Conservation (phyloP, 2,329 filamentous ascomycete genomes). For the Beauveria sp. region DNA sequence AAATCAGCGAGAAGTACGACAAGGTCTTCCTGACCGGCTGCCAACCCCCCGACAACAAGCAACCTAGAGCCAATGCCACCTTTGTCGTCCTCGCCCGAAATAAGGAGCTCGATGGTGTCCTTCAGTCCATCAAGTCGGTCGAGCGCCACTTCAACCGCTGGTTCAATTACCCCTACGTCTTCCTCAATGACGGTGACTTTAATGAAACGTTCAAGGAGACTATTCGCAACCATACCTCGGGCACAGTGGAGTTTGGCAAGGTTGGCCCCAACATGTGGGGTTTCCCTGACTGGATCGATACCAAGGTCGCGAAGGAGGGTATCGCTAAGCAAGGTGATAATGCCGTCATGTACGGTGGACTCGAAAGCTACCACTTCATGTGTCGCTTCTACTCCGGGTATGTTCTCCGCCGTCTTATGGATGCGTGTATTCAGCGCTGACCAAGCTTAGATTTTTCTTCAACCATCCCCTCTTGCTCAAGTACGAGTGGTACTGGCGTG, state of each 20-base stretch:
- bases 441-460: conserved; percentile 69
- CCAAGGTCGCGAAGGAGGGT: conserved; percentile 88
- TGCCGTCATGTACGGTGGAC: conserved; percentile 97
- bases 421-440: conserved; percentile 16
- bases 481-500: conserved; percentile 99
- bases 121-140: conserved; percentile 95
- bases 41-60: conserved; percentile 67
- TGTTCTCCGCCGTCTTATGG: conserved; percentile 19
- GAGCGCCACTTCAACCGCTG: conserved; percentile 98
- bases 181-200: conserved; percentile 96
- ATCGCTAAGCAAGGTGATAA: conserved; percentile 94
- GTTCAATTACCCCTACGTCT: conserved; percentile 98
- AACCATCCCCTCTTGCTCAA: conserved; percentile 91
- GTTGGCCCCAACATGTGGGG: conserved; percentile 91
- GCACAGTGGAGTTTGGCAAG: conserved; percentile 83
- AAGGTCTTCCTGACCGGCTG: conserved; percentile 94
- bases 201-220: conserved; percentile 88
- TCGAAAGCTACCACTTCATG: conserved; percentile 99
- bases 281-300: conserved; percentile 92
- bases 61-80: conserved; percentile 82
- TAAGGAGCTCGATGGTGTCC: conserved; percentile 90
- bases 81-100: conserved; percentile 95
- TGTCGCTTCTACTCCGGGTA: conserved; percentile 98
- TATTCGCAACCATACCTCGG: conserved; percentile 84
- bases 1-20: conserved; percentile 95